These are phyloP conservation scores for Stenogyne calaminthoides DNA, from an alignment of 305 asterid species.

Conservation along the genomic window DNA sequence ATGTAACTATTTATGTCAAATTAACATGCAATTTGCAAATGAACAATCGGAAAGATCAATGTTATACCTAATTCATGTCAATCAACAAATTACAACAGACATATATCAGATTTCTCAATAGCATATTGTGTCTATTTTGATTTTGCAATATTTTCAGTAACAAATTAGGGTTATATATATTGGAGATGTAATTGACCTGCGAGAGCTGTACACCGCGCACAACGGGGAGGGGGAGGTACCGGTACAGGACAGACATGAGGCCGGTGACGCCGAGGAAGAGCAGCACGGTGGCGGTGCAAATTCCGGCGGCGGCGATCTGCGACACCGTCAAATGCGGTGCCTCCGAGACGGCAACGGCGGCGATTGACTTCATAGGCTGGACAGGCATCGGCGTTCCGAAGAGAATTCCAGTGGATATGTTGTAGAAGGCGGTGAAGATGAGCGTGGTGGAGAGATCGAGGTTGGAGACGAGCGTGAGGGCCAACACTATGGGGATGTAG, in stretches of 20 bases:
- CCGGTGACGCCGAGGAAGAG: constrained; percentile 85
- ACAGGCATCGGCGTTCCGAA: constrained; percentile 96
- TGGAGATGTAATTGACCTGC: constrained; percentile 38
- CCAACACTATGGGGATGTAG: constrained; percentile 85
- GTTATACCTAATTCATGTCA: not conserved
- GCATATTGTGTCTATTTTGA: not conserved
- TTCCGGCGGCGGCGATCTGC: constrained; percentile 92
- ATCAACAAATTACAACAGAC: not conserved
- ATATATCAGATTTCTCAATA: not conserved
- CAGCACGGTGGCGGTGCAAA: constrained; percentile 73
- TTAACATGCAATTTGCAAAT: not conserved
- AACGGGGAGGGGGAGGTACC: constrained; percentile 73
- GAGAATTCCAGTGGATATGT: constrained; percentile 61
- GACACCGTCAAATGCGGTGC: constrained; percentile 62
- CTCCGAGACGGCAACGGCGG: constrained; percentile 91
- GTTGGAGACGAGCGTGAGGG: constrained; percentile 73
- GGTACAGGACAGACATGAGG: constrained; percentile 75
- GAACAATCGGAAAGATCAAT: not conserved
- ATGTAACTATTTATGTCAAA: not conserved
- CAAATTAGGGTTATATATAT: not conserved
- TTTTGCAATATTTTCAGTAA: not conserved
- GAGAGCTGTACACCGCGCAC: constrained; percentile 95
- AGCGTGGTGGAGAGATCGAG: constrained; percentile 90
- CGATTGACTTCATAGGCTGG: constrained; percentile 98
- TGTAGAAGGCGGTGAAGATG: constrained; percentile 88